Percentiles rank a stretch among this genome's conserved stretches.
phyloP scores from a whole-genome alignment of 768 basidiomycete genomes.

The Rhodosporidiobolus odoratus region DNA sequence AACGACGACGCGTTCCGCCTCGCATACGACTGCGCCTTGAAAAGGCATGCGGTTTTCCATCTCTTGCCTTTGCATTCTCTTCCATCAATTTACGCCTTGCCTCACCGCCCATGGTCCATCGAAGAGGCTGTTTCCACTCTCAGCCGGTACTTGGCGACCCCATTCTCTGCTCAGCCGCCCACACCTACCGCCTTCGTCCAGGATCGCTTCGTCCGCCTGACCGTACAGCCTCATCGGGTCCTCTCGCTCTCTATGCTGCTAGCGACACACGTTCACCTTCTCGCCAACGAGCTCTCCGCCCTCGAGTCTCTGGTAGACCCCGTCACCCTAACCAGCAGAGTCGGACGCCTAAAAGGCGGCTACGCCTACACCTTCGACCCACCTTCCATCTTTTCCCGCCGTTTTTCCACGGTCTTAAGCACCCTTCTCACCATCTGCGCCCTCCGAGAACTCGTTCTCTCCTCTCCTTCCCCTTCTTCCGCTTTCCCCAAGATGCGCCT shows the following conservation, averaged over 20 bases:
- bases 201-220: slow-evolving; percentile 5
- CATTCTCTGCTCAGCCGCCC: neutral
- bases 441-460: neutral
- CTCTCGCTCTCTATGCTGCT: slow-evolving; percentile 34
- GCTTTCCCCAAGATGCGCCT: slow-evolving; percentile 11
- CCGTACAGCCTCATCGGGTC: neutral
- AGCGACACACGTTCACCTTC: slow-evolving; percentile 8
- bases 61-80: neutral
- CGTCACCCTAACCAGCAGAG: no score
- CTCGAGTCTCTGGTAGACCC: neutral
- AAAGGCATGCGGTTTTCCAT: slow-evolving; percentile 18
- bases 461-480: neutral
- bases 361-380: slow-evolving; percentile 40
- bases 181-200: neutral
- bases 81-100: neutral
- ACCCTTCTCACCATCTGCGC: slow-evolving; percentile 24
- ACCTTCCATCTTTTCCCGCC: slow-evolving; percentile 37
- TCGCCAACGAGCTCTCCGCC: slow-evolving; percentile 34
- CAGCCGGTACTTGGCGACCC: neutral
- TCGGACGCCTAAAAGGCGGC: slow-evolving; percentile 6
- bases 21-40: slow-evolving; percentile 10
- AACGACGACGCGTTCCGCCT: neutral
- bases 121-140: neutral
- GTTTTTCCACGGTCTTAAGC: slow-evolving; percentile 15
- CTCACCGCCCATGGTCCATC: neutral